Evolutionary conservation across 2,329 filamentous ascomycete species (phyloP).

Genomic region (Fusarium illudens): DNA sequence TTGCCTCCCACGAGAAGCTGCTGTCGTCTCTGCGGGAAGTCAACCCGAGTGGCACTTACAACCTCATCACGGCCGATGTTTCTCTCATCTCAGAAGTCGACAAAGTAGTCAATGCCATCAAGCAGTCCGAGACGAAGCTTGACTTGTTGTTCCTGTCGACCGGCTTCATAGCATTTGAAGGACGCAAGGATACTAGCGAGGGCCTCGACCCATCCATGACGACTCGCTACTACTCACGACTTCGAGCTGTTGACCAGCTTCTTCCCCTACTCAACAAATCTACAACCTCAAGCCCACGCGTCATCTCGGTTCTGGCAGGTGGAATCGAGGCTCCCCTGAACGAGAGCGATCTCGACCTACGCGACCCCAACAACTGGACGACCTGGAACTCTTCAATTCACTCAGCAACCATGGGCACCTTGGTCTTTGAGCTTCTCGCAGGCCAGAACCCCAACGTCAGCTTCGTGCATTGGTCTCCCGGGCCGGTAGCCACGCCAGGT

Average conservation of each 20-base stretch:
- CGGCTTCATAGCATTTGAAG: constrained; percentile 13
- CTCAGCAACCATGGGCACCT: constrained; percentile 13
- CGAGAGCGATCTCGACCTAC: neutral
- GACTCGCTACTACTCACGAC: constrained; percentile 5
- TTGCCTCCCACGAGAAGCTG: neutral
- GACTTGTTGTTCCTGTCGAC: constrained; percentile 7
- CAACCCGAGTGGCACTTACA: neutral
- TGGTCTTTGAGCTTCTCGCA: neutral
- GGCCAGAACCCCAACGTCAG: neutral
- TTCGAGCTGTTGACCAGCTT: neutral
- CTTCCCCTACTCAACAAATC: constrained; percentile 8
- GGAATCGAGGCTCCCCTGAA: neutral
- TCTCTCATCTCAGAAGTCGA: neutral
- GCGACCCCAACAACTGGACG: neutral
- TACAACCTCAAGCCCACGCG: neutral
- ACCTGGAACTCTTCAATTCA: constrained; percentile 4
- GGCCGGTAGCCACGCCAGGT: neutral
- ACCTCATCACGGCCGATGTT: neutral
- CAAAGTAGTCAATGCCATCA: neutral
- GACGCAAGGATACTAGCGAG: constrained; percentile 1
- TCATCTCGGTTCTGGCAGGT: neutral
- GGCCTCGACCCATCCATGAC: constrained; percentile 17
- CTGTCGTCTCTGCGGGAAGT: neutral
- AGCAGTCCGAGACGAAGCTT: neutral
- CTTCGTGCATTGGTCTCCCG: constrained; percentile 9